Percentiles rank a stretch among this genome's conserved stretches.
phyloP scores from a whole-genome alignment of 176 grass and related monocot species.

The Otatea glauca region DNA sequence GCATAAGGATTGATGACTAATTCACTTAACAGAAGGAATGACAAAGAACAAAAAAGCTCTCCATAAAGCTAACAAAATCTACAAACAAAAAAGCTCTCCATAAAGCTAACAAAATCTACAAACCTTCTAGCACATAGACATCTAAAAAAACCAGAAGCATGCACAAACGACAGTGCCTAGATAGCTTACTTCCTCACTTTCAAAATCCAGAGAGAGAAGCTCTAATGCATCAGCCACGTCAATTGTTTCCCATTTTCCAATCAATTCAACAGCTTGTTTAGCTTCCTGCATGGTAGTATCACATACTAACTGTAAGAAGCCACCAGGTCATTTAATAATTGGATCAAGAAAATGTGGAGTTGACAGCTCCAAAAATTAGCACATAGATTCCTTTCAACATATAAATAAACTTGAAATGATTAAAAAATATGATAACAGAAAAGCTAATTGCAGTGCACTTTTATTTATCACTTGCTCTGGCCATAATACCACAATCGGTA shows the following conservation, averaged over 20 bases:
- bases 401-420: slow-evolving; percentile 1
- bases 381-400: background rate
- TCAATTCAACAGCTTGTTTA: slow-evolving; percentile 96
- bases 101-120: background rate
- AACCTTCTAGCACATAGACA: slow-evolving; percentile 8
- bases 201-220: slow-evolving; percentile 91
- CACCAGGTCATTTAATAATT: slow-evolving; percentile 7
- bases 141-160: slow-evolving; percentile 28
- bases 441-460: slow-evolving; percentile 16
- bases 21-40: background rate
- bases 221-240: slow-evolving; percentile 97
- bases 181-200: slow-evolving; percentile 81
- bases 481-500: background rate
- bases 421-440: background rate
- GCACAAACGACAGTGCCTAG: slow-evolving; percentile 21
- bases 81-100: slow-evolving; percentile 13
- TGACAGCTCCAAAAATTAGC: background rate
- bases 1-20: background rate
- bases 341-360: slow-evolving; percentile 22
- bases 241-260: slow-evolving; percentile 92
- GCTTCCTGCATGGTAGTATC: slow-evolving; percentile 70
- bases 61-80: background rate
- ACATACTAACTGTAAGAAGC: slow-evolving; percentile 25
- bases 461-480: background rate
- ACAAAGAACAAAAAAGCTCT: background rate